Evolutionary conservation across 2,329 filamentous ascomycete genomes (phyloP).

Genomic region (Fusarium tupiense): DNA sequence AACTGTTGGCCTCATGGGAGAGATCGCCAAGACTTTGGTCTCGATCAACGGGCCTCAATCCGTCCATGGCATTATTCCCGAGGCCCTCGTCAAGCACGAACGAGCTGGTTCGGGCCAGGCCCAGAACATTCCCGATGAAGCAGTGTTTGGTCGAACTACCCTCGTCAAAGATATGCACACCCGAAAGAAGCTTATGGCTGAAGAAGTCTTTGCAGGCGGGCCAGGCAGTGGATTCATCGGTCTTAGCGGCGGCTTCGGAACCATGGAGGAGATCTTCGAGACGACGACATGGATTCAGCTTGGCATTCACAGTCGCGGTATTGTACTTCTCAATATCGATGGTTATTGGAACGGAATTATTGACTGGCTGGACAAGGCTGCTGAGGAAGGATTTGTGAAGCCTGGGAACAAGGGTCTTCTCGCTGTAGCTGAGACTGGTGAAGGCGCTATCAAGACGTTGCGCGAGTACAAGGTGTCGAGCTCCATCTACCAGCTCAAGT

Average conservation of each 20-base stretch:
- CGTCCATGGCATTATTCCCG: conserved; percentile 94
- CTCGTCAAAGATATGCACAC: conserved; percentile 97
- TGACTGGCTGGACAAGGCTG: conserved; percentile 80
- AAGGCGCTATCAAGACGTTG: conserved; percentile 76
- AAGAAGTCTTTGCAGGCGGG: conserved; percentile 86
- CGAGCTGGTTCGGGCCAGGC: conserved; percentile 64
- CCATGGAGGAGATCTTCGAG: conserved; percentile 94
- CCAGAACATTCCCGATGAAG: conserved; percentile 69
- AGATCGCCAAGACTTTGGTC: conserved; percentile 87
- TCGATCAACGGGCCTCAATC: conserved; percentile 79
- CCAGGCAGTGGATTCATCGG: conserved; percentile 90
- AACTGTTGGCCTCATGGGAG: conserved; percentile 95
- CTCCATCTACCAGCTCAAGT: conserved; percentile 82
- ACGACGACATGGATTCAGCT: conserved; percentile 95
- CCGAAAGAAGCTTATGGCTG: conserved; percentile 92
- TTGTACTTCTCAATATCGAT: conserved; percentile 86
- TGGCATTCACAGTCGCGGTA: conserved; percentile 83
- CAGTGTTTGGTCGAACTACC: conserved; percentile 82
- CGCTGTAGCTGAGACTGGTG: conserved; percentile 75
- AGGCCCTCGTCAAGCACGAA: conserved; percentile 83
- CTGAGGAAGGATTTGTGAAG: conserved; percentile 80
- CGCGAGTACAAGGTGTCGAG: conserved; percentile 78
- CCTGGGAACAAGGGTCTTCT: conserved; percentile 78
- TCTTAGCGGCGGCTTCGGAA: conserved; percentile 89
- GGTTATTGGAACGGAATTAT: conserved; percentile 93